Evolutionary conservation across 176 grass and related monocot genomes (phyloP), one percentile per base, ranked within the genome.

Genomic region (Rhipidocladum racemiflorum): DNA sequence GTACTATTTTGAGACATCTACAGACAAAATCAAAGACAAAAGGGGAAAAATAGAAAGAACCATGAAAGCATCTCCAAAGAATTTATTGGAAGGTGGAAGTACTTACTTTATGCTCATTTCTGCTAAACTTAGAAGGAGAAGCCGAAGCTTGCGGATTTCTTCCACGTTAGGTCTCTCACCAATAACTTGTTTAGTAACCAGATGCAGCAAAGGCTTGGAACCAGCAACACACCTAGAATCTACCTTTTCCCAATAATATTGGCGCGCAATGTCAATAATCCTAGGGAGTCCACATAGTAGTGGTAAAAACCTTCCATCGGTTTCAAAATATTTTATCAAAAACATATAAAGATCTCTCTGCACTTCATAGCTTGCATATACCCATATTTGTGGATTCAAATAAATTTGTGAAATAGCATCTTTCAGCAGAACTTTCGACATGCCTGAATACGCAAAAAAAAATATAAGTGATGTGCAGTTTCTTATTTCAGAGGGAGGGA

Each of bases 331-430:
- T 40, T 91, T 65, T 84, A 98, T 86, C 29, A 98, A 83, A 81
- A 98, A 94, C 84, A 98, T 75, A 85, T 88, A 92, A 68, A 93
- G 88, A 67, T 98, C 90, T 75, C 95, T 90, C 68, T 98, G 95
- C 60, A 98, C 90, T 87, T 92, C 86, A 81, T 95, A 95, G 64
- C 38, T 82, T 64, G 92, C 91, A 79, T 84, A 94, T 46, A 85
- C 89, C 90, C 92, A 98, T 62, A 98, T 94, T 81, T 98, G 90
- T 61, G 95, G 92, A 87, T 98, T 98, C 66, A 98, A 81, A 81
- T 95, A 98, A 75, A 98, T 86, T 53, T 87, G 88, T 71, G 85
- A 77, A 84, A 98, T 79, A 75, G 90, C 90, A 88, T 98, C 95
- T 90, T 89, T 98, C 80, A 89, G 78, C 70, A 98, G 72, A 69